These are phyloP conservation scores for Zygoascus meyerae DNA, from an alignment of 1,139 yeast genomes.

Conservation along the genomic window DNA sequence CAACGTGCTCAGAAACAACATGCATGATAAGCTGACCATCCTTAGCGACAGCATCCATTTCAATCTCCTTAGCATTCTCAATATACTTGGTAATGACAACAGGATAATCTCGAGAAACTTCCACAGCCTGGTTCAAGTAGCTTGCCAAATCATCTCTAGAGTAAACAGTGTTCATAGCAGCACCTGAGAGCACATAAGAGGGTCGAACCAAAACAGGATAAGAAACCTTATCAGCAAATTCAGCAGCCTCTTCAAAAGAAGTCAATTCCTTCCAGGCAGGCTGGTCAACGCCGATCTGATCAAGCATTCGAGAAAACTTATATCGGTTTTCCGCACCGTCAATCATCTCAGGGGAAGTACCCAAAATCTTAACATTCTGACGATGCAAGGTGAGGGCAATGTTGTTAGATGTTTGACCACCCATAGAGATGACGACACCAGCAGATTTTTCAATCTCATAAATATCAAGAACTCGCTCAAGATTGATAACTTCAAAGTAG, in stretches of 20 bases:
- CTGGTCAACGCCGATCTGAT: slow-evolving; percentile 94
- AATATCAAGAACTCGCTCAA: slow-evolving; percentile 93
- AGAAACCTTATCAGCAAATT: slow-evolving; percentile 82
- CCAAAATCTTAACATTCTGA: slow-evolving; percentile 90
- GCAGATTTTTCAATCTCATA: slow-evolving; percentile 86
- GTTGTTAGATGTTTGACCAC: slow-evolving; percentile 97
- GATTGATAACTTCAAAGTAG: slow-evolving; percentile 90
- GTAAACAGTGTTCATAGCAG: slow-evolving; percentile 97
- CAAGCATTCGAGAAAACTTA: slow-evolving; percentile 97
- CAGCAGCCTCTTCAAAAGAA: slow-evolving; percentile 88
- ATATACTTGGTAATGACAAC: slow-evolving; percentile 96
- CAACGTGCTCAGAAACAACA: slow-evolving; percentile 97
- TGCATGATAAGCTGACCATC: slow-evolving; percentile 95
- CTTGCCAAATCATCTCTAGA: slow-evolving; percentile 83
- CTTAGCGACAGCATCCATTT: slow-evolving; percentile 97
- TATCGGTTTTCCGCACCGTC: slow-evolving; percentile 98
- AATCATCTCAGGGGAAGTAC: slow-evolving; percentile 97
- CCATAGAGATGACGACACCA: slow-evolving; percentile 96
- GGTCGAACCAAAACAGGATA: slow-evolving; percentile 98
- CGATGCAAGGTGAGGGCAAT: slow-evolving; percentile 92
- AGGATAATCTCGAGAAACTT: slow-evolving; percentile 96
- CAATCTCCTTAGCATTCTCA: slow-evolving; percentile 96
- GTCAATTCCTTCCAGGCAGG: slow-evolving; percentile 99
- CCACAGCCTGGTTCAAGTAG: slow-evolving; percentile 89
- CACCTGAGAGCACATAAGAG: slow-evolving; percentile 95